These are phyloP conservation scores for Aspergillus cejpii DNA, from an alignment of 2,329 filamentous ascomycete genomes.

Conservation along the genomic window DNA sequence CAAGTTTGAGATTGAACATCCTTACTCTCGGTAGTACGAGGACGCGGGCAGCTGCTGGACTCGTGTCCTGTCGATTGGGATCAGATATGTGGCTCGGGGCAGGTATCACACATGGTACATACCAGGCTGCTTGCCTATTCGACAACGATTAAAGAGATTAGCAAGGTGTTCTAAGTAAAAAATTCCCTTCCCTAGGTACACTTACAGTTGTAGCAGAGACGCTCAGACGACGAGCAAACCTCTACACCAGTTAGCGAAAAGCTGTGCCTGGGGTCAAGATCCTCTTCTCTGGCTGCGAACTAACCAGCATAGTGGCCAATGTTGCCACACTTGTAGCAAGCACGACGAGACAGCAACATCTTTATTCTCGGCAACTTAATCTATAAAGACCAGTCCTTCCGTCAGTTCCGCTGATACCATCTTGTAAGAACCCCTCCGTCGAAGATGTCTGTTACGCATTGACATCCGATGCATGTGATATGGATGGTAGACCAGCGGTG, in stretches of 20 bases:
- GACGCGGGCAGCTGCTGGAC: constrained; percentile 93
- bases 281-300: constrained; percentile 28
- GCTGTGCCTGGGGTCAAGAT: constrained; percentile 48
- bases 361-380: constrained; percentile 26
- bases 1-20: constrained; percentile 10
- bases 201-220: constrained; percentile 99
- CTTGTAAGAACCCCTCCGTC: neutral
- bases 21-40: constrained; percentile 86
- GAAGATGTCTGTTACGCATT: neutral
- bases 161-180: constrained; percentile 10
- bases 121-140: constrained; percentile 44
- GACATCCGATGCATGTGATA: neutral
- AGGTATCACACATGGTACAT: constrained; percentile 20
- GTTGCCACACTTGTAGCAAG: constrained; percentile 73
- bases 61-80: constrained; percentile 62
- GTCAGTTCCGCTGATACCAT: constrained; percentile 5
- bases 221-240: constrained; percentile 95
- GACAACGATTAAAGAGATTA: constrained; percentile 15
- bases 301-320: constrained; percentile 61
- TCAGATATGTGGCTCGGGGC: constrained; percentile 17
- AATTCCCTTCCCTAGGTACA: constrained; percentile 16
- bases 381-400: constrained; percentile 4
- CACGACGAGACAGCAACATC: constrained; percentile 78
- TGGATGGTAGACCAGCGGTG: neutral
- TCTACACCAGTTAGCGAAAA: constrained; percentile 57